These are phyloP conservation scores for Colletotrichum siamense DNA, from an alignment of 2,329 filamentous ascomycete genomes.

Conservation along the genomic window DNA sequence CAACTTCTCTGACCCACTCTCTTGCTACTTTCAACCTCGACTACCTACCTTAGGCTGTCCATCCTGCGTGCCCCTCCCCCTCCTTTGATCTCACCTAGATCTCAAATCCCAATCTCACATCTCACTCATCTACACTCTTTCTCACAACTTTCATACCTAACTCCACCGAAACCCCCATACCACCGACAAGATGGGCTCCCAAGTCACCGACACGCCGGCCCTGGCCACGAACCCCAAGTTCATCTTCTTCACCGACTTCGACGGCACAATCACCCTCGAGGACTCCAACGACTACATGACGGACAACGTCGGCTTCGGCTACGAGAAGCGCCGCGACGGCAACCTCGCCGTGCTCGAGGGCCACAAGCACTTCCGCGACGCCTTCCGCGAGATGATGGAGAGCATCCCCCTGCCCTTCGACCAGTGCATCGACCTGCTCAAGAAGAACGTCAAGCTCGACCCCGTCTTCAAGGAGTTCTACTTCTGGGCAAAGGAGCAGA, in stretches of 20 bases:
- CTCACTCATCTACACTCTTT: not conserved
- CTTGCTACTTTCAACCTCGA: not conserved
- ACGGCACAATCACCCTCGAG: constrained; percentile 86
- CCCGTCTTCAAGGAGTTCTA: constrained; percentile 89
- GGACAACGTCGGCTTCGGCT: constrained; percentile 88
- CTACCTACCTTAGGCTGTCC: not conserved
- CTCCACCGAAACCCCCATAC: not conserved
- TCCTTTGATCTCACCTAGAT: not conserved
- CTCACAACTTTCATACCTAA: not conserved
- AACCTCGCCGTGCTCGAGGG: constrained; percentile 80
- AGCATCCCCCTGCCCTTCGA: constrained; percentile 81
- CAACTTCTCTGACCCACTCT: not conserved
- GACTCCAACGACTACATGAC: constrained; percentile 78
- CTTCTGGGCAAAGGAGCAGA: constrained; percentile 78
- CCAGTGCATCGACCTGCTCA: constrained; percentile 79
- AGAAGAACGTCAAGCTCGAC: constrained; percentile 86
- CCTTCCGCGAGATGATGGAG: constrained; percentile 92
- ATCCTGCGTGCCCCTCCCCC: constrained; percentile 8
- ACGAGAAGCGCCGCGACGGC: constrained; percentile 69
- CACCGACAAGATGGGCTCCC: constrained; percentile 45
- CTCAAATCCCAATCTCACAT: not conserved
- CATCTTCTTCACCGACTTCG: constrained; percentile 99
- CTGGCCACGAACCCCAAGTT: constrained; percentile 77
- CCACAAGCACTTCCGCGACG: constrained; percentile 78
- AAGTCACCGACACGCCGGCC: constrained; percentile 55